Percentiles rank a stretch among this genome's conserved stretches.
phyloP scores from a whole-genome alignment of 2,329 filamentous ascomycete genomes.

The Trichoderma lentiforme region DNA sequence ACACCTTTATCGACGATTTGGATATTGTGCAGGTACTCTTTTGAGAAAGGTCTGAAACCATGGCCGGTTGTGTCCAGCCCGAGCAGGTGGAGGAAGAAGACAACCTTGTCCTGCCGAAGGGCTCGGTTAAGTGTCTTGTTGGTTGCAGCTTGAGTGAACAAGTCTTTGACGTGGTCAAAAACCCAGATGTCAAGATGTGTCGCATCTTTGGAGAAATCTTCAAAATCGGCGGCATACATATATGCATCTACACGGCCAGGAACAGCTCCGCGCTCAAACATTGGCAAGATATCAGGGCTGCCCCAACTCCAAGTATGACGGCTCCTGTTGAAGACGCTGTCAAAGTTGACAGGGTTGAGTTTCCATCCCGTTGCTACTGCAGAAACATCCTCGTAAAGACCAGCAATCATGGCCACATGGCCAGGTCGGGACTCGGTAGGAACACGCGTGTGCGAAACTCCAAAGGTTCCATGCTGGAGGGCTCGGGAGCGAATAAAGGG shows the following conservation, averaged over 20 bases:
- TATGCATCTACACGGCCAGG: constrained; percentile 84
- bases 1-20: constrained; percentile 91
- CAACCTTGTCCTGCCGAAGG: constrained; percentile 77
- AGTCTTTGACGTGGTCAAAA: constrained; percentile 84
- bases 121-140: constrained; percentile 72
- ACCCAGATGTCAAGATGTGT: constrained; percentile 87
- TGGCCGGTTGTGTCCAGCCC: constrained; percentile 92
- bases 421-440: constrained; percentile 95
- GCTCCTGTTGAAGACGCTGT: constrained; percentile 97
- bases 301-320: constrained; percentile 99
- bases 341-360: constrained; percentile 95
- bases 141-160: constrained; percentile 76
- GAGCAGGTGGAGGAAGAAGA: constrained; percentile 93
- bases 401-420: constrained; percentile 94
- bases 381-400: constrained; percentile 96
- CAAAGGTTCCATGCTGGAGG: constrained; percentile 87
- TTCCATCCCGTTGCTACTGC: constrained; percentile 98
- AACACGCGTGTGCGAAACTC: constrained; percentile 93
- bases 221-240: constrained; percentile 76
- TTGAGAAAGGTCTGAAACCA: constrained; percentile 82
- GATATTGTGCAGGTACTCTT: constrained; percentile 92
- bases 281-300: constrained; percentile 92
- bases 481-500: constrained; percentile 89
- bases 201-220: constrained; percentile 86
- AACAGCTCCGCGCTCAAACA: constrained; percentile 93